These are phyloP conservation scores for Gossypium davidsonii DNA, from an alignment of 441 rosid genomes.

Conservation along the genomic window DNA sequence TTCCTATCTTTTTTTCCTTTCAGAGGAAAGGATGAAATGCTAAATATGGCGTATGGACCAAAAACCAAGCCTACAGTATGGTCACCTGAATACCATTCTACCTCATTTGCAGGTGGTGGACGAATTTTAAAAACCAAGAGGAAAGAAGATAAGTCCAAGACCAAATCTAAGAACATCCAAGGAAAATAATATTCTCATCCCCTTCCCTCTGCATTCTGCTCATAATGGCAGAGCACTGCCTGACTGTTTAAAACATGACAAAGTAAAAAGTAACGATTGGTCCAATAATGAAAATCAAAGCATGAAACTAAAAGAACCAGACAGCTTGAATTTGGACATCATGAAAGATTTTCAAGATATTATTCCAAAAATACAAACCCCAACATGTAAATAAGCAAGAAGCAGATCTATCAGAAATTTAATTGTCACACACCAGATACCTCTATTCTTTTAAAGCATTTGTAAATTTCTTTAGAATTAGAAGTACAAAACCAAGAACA, in stretches of 20 bases:
- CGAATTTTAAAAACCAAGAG: neutral
- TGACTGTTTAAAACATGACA: constrained; percentile 6
- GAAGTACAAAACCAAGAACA: neutral
- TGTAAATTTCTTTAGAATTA: neutral
- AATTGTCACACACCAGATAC: neutral
- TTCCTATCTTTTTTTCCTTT: neutral
- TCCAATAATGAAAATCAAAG: neutral
- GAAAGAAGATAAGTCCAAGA: neutral
- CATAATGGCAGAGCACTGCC: neutral
- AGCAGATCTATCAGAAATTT: neutral
- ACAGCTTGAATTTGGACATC: neutral
- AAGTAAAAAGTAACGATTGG: neutral
- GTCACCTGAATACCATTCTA: constrained; percentile 2
- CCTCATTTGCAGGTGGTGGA: neutral
- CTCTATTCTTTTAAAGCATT: constrained; percentile 3
- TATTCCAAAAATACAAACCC: neutral
- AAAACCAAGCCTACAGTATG: neutral
- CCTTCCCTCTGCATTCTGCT: neutral
- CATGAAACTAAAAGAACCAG: neutral
- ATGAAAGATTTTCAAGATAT: neutral
- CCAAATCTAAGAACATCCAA: neutral
- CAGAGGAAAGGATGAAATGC: neutral
- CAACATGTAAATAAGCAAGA: neutral
- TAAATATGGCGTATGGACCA: constrained; percentile 20
- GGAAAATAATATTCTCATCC: neutral